A percentile compares a stretch with the other conserved stretches of the same genome.
These are phyloP conservation scores for Blastocystis sp. DNA, from an alignment of 352 stramenopile genomes.

Conservation along the genomic window DNA sequence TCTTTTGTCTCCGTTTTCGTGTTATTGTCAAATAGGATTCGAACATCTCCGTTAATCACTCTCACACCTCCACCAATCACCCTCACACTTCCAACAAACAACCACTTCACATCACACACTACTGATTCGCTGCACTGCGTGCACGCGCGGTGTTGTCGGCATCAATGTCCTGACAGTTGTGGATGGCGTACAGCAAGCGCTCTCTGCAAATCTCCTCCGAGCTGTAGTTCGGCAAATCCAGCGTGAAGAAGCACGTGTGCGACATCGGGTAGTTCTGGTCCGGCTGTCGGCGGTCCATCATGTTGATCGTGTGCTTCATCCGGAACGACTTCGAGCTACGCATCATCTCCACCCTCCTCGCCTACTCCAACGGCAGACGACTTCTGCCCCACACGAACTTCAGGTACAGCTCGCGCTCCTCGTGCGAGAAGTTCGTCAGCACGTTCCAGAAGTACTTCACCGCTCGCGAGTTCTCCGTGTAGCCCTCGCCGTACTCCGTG, in stretches of 20 bases:
- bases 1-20: no score
- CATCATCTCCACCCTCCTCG: not conserved
- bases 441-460: slow-evolving; percentile 88
- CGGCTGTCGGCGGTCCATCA: slow-evolving; percentile 75
- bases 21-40: no score
- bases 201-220: slow-evolving; percentile 78
- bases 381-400: slow-evolving; percentile 87
- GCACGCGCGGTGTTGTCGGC: slow-evolving; percentile 79
- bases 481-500: slow-evolving; percentile 85
- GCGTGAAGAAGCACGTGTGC: slow-evolving; percentile 82
- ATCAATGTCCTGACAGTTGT: slow-evolving; percentile 91
- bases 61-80: no score
- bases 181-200: slow-evolving; percentile 86
- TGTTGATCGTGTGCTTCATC: slow-evolving; percentile 78
- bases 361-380: slow-evolving; percentile 80
- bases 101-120: not conserved
- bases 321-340: slow-evolving; percentile 78
- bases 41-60: no score
- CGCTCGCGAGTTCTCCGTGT: slow-evolving; percentile 83
- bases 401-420: slow-evolving; percentile 87
- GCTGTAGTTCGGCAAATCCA: slow-evolving; percentile 80
- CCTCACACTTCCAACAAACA: no score
- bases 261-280: slow-evolving; percentile 80
- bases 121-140: slow-evolving; percentile 45
- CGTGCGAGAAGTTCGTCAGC: slow-evolving; percentile 85